Base-by-base conservation (phyloP, 2,329 filamentous ascomycete species). In the Apiospora arundinis region DNA sequence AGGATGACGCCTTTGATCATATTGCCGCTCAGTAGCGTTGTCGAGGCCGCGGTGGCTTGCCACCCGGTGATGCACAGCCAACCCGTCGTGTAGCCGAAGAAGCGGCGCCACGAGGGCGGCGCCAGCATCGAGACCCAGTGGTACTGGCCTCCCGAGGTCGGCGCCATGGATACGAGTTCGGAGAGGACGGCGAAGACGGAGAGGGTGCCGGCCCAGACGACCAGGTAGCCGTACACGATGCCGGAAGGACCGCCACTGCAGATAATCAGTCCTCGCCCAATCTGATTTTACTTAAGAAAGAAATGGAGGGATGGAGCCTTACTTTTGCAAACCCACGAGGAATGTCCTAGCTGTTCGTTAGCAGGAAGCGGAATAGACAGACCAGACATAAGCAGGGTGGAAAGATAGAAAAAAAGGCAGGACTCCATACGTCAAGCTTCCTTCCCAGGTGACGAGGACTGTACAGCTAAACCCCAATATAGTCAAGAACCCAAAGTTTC, bases 181-280 rank as follows among this genome's bases (percentile, higher is more conserved):
- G 82, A 83, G 63, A 86, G 82, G 21, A 84, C 83, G 0, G 82
- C 83, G 73, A 85, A 86, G 4, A 74, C 81, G 0, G 81, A 85
- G 70, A 89, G 74, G 0, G 84, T 88, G 0, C 83, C 84, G 23
- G 80, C 75, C 85, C 85, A 88, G 23, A 86, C 84, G 66, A 88
- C 83, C 44, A 88, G 81, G 77, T 84, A 89, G 67, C 85, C 85
- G 73, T 86, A 88, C 12, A 88, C 76, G 8, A 86, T 78, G 5
- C 86, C 86, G 1, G 84, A 82, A 16, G 86, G 83, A 5, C 76
- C 75, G 32, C 76, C 76, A 72, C 73, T 77, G 23, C 14, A 3
- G 45, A 12, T 16, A 32, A 6, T 28, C 23, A 56, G n/a, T 56
- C 5, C 14, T 2, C 21, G 32, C 12, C 28, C 23, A 8, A n/a